Base-by-base conservation (phyloP, 306 rosid species). In the Phaseolus lunatus region DNA sequence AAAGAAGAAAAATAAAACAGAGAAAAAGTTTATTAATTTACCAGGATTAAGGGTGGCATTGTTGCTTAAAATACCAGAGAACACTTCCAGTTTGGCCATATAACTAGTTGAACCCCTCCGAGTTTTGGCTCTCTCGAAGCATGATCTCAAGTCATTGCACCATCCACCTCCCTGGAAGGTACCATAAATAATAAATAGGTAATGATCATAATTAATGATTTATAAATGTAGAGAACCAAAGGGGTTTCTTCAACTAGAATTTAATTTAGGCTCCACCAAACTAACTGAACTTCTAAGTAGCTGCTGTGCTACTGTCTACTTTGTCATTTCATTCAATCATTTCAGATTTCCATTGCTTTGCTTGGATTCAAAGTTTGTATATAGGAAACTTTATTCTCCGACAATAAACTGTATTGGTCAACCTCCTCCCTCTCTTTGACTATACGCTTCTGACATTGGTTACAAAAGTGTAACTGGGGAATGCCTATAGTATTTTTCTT, bases 21-120 rank as follows among this genome's bases (percentile, higher is more conserved):
- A 52, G 26, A 2, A 68, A 19, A 24, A 35, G 6, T 33, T 24
- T 9, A 53, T 71, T 29, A 7, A 61, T 0, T 45, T 84, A 87
- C 98, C 97, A 80, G 97, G 98, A 84, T 95, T 90, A 33, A 85
- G 91, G 58, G 95, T 78, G n/a, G 96, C 93, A 71, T 90, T 81
- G 75, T 87, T 89, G 84, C 89, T 85, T 35, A 95, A 88, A 53
- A 95, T 92, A 26, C 97, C 97, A 59, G 90, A 84, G 77, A 95
- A 95, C 22, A 78, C 79, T 77, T 88, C 97, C 48, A 12, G 87
- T 78, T 85, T 85, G 86, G 8, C 82, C 98, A 95, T 95, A 19
- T 79, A 83, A 74, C 76, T 83, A 15, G 98, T 88, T 15, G 98
- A 95, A 45, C 98, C 98, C 84, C 97, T 84, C 20, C 90, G 87